A percentile compares a stretch with the other conserved stretches of the same genome.
phyloP scores from a whole-genome alignment of 2,329 filamentous ascomycete genomes.

The Colletotrichum australisinense region DNA sequence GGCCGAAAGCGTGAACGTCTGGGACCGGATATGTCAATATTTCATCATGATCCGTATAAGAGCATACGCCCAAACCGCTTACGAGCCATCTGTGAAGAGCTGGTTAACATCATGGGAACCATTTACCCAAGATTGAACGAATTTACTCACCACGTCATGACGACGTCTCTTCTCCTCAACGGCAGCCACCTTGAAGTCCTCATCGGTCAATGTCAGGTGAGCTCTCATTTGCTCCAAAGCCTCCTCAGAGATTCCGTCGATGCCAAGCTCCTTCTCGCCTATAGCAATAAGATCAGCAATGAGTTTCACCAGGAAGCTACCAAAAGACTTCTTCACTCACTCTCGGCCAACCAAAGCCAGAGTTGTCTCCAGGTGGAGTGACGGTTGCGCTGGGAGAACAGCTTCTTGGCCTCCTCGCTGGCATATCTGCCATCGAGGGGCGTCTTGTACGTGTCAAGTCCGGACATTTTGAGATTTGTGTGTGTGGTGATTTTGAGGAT shows the following conservation, averaged over 20 bases:
- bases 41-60: background rate
- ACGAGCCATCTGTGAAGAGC: constrained; percentile 58
- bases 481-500: background rate
- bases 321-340: constrained; percentile 37
- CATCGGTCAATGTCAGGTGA: constrained; percentile 80
- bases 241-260: constrained; percentile 75
- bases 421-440: constrained; percentile 79
- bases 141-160: constrained; percentile 52
- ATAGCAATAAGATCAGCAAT: background rate
- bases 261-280: constrained; percentile 79
- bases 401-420: constrained; percentile 78
- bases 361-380: constrained; percentile 85
- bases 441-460: constrained; percentile 42
- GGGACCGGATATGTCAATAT: background rate
- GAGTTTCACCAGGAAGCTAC: background rate
- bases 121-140: background rate
- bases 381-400: constrained; percentile 83
- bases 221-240: constrained; percentile 82
- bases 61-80: constrained; percentile 37
- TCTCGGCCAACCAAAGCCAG: constrained; percentile 87
- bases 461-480: background rate
- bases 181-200: constrained; percentile 79
- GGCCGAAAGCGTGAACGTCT: constrained; percentile 77
- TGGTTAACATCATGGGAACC: constrained; percentile 41
- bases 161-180: constrained; percentile 81